Percentiles rank a stretch among this genome's conserved stretches.
phyloP scores from a whole-genome alignment of 2,329 filamentous ascomycete genomes.

The Ophiostoma piceae region DNA sequence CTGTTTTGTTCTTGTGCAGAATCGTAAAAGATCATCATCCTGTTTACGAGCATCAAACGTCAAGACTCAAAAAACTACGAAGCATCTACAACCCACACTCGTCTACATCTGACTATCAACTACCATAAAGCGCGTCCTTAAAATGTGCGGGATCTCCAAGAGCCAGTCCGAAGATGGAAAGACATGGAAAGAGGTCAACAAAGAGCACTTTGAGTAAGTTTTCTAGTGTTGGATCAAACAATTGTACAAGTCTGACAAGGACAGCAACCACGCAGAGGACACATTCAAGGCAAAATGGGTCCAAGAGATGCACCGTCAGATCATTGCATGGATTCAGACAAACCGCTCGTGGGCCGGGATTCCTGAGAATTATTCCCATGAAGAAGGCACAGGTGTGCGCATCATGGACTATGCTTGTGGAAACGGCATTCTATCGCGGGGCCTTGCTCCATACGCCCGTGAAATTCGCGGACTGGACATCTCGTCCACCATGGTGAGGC shows the following conservation, averaged over 20 bases:
- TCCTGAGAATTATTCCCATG: neutral
- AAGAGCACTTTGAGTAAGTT: slow-evolving; percentile 25
- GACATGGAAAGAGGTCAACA: slow-evolving; percentile 25
- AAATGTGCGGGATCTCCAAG: neutral
- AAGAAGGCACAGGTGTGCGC: slow-evolving; percentile 17
- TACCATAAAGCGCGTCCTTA: neutral
- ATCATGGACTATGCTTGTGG: slow-evolving; percentile 29
- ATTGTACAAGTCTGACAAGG: neutral
- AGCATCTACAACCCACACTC: neutral
- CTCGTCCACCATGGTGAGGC: slow-evolving; percentile 29
- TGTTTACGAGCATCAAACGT: neutral
- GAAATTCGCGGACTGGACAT: slow-evolving; percentile 30
- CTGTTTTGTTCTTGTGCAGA: too few relatives aligned
- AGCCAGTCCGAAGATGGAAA: slow-evolving; percentile 14
- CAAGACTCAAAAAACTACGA: neutral
- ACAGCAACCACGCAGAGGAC: slow-evolving; percentile 18
- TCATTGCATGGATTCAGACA: slow-evolving; percentile 19
- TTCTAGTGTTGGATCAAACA: neutral
- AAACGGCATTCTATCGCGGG: slow-evolving; percentile 23
- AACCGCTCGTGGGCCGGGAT: slow-evolving; percentile 26
- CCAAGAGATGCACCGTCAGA: slow-evolving; percentile 17
- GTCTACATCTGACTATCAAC: neutral
- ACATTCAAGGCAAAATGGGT: slow-evolving; percentile 23
- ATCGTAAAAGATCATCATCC: neutral
- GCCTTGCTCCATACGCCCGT: slow-evolving; percentile 18